Base-by-base conservation (phyloP, 2,329 filamentous ascomycete genomes). In the Ophiostoma sp. region DNA sequence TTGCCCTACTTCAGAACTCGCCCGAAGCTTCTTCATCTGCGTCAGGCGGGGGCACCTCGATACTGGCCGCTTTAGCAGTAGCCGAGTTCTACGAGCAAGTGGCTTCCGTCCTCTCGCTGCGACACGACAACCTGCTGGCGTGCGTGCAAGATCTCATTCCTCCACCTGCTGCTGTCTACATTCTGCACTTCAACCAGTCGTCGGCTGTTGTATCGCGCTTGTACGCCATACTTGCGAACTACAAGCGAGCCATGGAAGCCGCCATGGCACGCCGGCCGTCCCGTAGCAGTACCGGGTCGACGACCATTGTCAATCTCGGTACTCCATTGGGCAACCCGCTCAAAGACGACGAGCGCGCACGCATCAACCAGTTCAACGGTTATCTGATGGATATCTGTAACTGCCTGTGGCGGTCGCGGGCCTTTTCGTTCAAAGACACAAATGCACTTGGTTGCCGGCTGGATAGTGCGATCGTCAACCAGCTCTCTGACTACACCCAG, bases 311-410 rank as follows among this genome's bases (percentile, higher is more conserved):
- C 52, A 40, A 44, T 27, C 14, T 52, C 14, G 14, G 14, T 27
- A 16, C 40, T 5, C 63, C 66, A 5, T 41, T 69, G 70, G 64
- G 68, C 12, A 69, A 72, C 42, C 71, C 72, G 18, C 72, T 76
- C 5, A 76, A 76, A 18, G 76, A 79, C 11, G 89, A 88, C 70
- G 81, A 86, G 41, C 81, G 84, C 58, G 78, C 81, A 44, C 85
- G 89, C 68, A 85, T 92, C 55, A 85, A 87, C 71, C 79, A 84
- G 38, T 93, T 95, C 79, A 96, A 96, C 76, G 89, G 89, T 36
- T 93, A 90, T 75, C 83, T 96, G 44, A 93, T 95, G 87, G 92
- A 96, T 75, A 84, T 93, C 44, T 93, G 91, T 80, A 96, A 96
- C 75, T 87, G 90, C 66, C 77, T 95, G 64, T 96, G 92, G 92